These are phyloP conservation scores for Sugiyamaella japonica DNA, from an alignment of 1,139 yeast genomes.

Conservation along the genomic window DNA sequence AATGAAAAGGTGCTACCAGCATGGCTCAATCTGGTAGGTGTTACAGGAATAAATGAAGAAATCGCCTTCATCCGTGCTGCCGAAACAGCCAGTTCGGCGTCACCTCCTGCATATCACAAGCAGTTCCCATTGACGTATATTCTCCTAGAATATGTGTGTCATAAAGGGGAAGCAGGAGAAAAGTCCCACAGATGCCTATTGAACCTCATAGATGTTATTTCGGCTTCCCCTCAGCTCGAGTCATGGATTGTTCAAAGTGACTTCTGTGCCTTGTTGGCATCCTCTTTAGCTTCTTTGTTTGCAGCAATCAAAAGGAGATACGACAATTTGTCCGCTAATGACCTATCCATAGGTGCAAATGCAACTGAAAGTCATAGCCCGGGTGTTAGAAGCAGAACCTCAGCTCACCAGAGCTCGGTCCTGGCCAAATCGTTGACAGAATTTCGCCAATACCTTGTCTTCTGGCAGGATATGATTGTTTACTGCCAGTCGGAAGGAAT, in stretches of 20 bases:
- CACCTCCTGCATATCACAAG: slow-evolving; percentile 16
- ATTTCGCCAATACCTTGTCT: slow-evolving; percentile 34
- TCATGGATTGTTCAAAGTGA: slow-evolving; percentile 36
- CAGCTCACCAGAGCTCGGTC: slow-evolving; percentile 8
- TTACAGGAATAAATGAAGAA: slow-evolving; percentile 9
- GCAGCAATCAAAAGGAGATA: slow-evolving; percentile 29
- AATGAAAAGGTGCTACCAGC: slow-evolving; percentile 22
- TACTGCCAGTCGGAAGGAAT: slow-evolving; percentile 28
- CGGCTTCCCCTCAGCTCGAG: slow-evolving; percentile 29
- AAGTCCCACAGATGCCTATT: slow-evolving; percentile 37
- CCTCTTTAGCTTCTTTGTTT: slow-evolving; percentile 39
- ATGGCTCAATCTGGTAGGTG: slow-evolving; percentile 25
- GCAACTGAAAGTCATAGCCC: not conserved
- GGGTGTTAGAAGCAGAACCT: not conserved
- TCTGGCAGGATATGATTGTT: slow-evolving; percentile 38
- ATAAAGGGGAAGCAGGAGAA: slow-evolving; percentile 36
- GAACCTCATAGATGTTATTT: slow-evolving; percentile 34
- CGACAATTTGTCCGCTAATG: not conserved
- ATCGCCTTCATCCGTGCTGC: slow-evolving; percentile 4
- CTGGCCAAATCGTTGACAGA: slow-evolving; percentile 16
- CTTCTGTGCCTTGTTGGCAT: slow-evolving; percentile 36
- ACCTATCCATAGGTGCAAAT: not conserved
- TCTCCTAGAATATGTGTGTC: slow-evolving; percentile 34
- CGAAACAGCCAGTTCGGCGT: slow-evolving; percentile 3
- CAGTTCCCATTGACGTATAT: slow-evolving; percentile 35